A percentile compares a stretch with the other conserved stretches of the same genome.
Evolutionary conservation across 2,329 filamentous ascomycete genomes (phyloP).

Genomic region (Curvularia spicifera): DNA sequence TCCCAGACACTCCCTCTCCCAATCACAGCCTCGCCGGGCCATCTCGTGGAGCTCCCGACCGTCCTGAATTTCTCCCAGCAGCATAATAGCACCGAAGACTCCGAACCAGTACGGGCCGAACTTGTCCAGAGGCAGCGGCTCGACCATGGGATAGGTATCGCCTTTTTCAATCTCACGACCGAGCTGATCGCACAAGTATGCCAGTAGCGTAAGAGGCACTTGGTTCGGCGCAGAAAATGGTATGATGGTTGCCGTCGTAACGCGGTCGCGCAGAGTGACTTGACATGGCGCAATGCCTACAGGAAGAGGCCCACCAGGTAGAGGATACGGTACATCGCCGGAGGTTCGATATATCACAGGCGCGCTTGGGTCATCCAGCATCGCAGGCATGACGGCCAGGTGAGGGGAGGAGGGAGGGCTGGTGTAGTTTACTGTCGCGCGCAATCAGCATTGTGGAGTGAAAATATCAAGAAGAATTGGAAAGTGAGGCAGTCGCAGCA

Average conservation of each 20-base stretch:
- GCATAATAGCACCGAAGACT: slow-evolving; percentile 87
- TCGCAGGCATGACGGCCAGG: slow-evolving; percentile 69
- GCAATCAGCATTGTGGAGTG: slow-evolving; percentile 13
- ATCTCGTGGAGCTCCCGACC: slow-evolving; percentile 60
- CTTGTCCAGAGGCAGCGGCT: slow-evolving; percentile 72
- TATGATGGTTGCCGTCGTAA: slow-evolving; percentile 82
- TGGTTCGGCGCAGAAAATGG: slow-evolving; percentile 79
- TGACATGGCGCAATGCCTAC: slow-evolving; percentile 73
- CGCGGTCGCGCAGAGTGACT: slow-evolving; percentile 81
- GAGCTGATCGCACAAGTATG: slow-evolving; percentile 81
- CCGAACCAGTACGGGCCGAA: slow-evolving; percentile 91
- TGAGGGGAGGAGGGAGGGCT: not conserved
- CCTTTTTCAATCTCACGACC: slow-evolving; percentile 91
- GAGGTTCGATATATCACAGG: slow-evolving; percentile 74
- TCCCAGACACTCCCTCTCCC: slow-evolving; percentile 81
- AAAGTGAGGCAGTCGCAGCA: slow-evolving; percentile 2
- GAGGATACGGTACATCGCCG: slow-evolving; percentile 69
- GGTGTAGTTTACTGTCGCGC: slow-evolving; percentile 8
- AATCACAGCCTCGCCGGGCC: slow-evolving; percentile 63
- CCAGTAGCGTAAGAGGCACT: slow-evolving; percentile 75
- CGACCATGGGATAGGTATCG: slow-evolving; percentile 89
- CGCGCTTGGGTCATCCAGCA: slow-evolving; percentile 76
- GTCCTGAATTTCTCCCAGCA: slow-evolving; percentile 71
- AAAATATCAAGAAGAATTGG: slow-evolving; percentile 2
- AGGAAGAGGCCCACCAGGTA: slow-evolving; percentile 68